Base-by-base conservation (phyloP, 2,329 filamentous ascomycete genomes). In the Aspergillus sp. region DNA sequence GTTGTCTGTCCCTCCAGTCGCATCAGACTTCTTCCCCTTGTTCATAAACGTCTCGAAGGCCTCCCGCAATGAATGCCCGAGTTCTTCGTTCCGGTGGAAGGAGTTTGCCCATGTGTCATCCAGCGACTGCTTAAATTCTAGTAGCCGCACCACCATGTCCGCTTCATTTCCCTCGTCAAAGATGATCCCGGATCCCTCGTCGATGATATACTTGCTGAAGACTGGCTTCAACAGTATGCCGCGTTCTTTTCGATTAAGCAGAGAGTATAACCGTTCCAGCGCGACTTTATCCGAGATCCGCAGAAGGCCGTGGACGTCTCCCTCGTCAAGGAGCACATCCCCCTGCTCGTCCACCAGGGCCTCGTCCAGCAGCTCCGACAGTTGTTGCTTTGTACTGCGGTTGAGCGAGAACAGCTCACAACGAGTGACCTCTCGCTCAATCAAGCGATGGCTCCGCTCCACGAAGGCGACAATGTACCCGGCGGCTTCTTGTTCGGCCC, bases 11-110 rank as follows among this genome's bases (percentile, higher is more conserved):
- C 78, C 76, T 74, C 82, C 89, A 4, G 76, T 79, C 4, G 77
- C 68, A 5, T 75, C 71, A 1, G 75, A 78, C 51, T 80, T 82
- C 52, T 81, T 81, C 3, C 71, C 74, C 57, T 91, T 84, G 57
- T 98, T 98, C 70, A 98, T 94, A 48, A 96, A 95, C 1, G 69
- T 72, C 33, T 83, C 80, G 52, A 98, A 96, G 0, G 85, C 74
- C 49, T 95, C 86, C 35, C 91, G 75, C 44, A 98, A 69, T 8
- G 73, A 76, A 55, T 88, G 82, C 0, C 78, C 73, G 30, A 96
- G 78, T 14, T 75, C 72, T n/a, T 86, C 76, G 44, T 94, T 75
- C 33, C 76, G 77, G 29, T 73, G 69, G 51, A 98, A 95, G 0
- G 86, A 79, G 30, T 80, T 74, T 25, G 77, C 74, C 53, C 86